phyloP scores from a whole-genome alignment of 768 basidiomycete genomes.

The Boletus rubroflammeus region DNA sequence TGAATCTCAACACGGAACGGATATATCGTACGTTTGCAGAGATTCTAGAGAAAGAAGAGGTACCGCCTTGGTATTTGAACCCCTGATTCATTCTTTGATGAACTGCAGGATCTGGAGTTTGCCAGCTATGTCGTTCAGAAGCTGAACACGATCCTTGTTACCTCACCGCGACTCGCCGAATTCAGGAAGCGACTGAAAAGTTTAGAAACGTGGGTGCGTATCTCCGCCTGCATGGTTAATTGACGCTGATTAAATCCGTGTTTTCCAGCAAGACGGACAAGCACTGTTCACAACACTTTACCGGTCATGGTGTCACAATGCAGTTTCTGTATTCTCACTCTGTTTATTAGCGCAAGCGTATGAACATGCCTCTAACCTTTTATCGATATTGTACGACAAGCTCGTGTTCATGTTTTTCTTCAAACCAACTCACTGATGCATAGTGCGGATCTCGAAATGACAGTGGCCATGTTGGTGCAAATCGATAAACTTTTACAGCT shows the following conservation, averaged over 20 bases:
- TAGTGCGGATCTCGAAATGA: slow-evolving; percentile 96
- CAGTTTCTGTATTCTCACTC: slow-evolving; percentile 93
- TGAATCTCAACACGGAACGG: slow-evolving; percentile 90
- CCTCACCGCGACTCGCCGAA: slow-evolving; percentile 92
- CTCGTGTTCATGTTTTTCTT: background rate
- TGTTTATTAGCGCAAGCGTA: slow-evolving; percentile 98
- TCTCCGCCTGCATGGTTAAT: background rate
- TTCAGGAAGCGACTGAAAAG: slow-evolving; percentile 92
- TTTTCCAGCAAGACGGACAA: slow-evolving; percentile 84
- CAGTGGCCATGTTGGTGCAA: slow-evolving; percentile 90
- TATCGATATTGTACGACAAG: slow-evolving; percentile 85
- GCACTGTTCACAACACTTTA: slow-evolving; percentile 92
- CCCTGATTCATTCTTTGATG: background rate
- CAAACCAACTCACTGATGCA: background rate
- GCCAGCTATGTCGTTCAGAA: slow-evolving; percentile 98
- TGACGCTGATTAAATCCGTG: background rate
- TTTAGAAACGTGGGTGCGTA: slow-evolving; percentile 81
- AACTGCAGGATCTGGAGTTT: slow-evolving; percentile 85
- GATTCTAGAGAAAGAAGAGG: slow-evolving; percentile 97
- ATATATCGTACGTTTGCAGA: slow-evolving; percentile 97
- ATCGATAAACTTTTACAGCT: slow-evolving; percentile 97
- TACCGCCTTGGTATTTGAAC: slow-evolving; percentile 31
- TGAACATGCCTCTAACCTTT: slow-evolving; percentile 94
- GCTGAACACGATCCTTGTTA: slow-evolving; percentile 93
- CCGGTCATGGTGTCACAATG: slow-evolving; percentile 98